Percentiles rank a stretch among this genome's conserved stretches.
phyloP scores from a whole-genome alignment of 2,329 filamentous ascomycete genomes.

The Fusarium algeriense region DNA sequence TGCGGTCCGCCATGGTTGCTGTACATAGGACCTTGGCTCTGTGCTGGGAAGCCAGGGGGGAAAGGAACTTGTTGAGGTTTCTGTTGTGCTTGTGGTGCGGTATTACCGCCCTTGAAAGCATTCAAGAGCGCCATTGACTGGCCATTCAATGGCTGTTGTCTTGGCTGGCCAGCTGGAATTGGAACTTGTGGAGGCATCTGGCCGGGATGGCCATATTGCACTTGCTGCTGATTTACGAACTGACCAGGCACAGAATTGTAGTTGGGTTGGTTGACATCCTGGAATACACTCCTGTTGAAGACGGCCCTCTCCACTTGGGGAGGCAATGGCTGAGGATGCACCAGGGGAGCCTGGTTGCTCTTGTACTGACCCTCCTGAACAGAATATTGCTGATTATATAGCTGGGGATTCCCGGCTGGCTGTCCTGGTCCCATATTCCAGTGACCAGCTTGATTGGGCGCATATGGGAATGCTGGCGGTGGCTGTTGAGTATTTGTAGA shows the following conservation, averaged over 20 bases:
- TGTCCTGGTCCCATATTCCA: slow-evolving; percentile 35
- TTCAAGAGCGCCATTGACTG: slow-evolving; percentile 60
- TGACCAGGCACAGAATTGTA: slow-evolving; percentile 17
- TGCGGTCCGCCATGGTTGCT: slow-evolving; percentile 23
- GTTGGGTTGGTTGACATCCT: slow-evolving; percentile 41
- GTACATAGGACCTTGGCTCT: slow-evolving; percentile 30
- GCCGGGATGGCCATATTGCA: slow-evolving; percentile 40
- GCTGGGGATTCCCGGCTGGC: slow-evolving; percentile 29
- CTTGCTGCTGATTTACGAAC: slow-evolving; percentile 40
- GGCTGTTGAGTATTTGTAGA: slow-evolving; percentile 47
- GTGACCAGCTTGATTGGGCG: slow-evolving; percentile 34
- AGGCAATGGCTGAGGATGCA: slow-evolving; percentile 64
- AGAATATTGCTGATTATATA: slow-evolving; percentile 34
- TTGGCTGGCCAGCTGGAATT: slow-evolving; percentile 23
- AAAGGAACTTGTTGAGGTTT: slow-evolving; percentile 33
- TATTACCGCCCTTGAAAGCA: slow-evolving; percentile 56
- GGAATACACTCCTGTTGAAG: slow-evolving; percentile 56
- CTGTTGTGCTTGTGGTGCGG: slow-evolving; percentile 37
- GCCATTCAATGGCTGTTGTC: slow-evolving; percentile 52
- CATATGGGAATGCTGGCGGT: slow-evolving; percentile 50
- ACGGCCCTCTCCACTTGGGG: slow-evolving; percentile 68
- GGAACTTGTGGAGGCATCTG: slow-evolving; percentile 37
- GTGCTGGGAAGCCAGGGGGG: slow-evolving; percentile 14
- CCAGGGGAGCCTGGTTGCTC: slow-evolving; percentile 43
- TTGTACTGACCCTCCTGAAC: slow-evolving; percentile 41